Conservation (phyloP, 108 stramenopile species). For the Seminavis robusta region DNA sequence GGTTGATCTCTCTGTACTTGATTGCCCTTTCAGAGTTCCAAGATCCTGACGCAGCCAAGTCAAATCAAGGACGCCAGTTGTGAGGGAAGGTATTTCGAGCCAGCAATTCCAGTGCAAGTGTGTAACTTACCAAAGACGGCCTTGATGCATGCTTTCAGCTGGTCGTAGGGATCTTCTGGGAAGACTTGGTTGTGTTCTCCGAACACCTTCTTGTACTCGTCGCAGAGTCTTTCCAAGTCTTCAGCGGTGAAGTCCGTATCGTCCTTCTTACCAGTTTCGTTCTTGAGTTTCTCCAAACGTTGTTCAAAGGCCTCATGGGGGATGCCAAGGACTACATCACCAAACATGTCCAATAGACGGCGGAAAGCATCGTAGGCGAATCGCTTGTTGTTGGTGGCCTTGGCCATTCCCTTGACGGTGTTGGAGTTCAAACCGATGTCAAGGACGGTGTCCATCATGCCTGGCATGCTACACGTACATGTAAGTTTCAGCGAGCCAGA, state of each 20-base stretch:
- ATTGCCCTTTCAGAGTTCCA: slow-evolving; percentile 85
- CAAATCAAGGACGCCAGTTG: too few species aligned
- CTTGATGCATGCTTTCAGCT: slow-evolving; percentile 59
- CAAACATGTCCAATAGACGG: slow-evolving; percentile 86
- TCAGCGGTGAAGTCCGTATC: slow-evolving; percentile 64
- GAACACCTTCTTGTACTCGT: slow-evolving; percentile 63
- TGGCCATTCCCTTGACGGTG: slow-evolving; percentile 65
- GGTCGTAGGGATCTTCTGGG: slow-evolving; percentile 60
- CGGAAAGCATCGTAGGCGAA: slow-evolving; percentile 84
- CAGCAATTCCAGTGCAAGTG: too few species aligned
- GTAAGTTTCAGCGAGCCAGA: too few species aligned
- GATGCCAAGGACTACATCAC: slow-evolving; percentile 69
- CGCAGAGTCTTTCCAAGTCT: slow-evolving; percentile 54
- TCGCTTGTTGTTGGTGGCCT: slow-evolving; percentile 62
- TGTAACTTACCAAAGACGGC: slow-evolving; percentile 89
- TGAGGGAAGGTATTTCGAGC: too few species aligned
- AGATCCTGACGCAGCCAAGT: too few species aligned
- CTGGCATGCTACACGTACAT: too few species aligned
- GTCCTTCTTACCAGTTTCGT: slow-evolving; percentile 30
- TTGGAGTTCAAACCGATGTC: slow-evolving; percentile 82
- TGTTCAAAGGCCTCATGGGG: slow-evolving; percentile 79
- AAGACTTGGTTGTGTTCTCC: slow-evolving; percentile 40
- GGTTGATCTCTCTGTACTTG: slow-evolving; percentile 80
- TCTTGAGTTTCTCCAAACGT: slow-evolving; percentile 47
- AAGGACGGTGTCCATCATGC: slow-evolving; percentile 81